A percentile compares a stretch with the other conserved stretches of the same genome.
phyloP scores from a whole-genome alignment of 352 stramenopile genomes.

The Pythium phragmitis region DNA sequence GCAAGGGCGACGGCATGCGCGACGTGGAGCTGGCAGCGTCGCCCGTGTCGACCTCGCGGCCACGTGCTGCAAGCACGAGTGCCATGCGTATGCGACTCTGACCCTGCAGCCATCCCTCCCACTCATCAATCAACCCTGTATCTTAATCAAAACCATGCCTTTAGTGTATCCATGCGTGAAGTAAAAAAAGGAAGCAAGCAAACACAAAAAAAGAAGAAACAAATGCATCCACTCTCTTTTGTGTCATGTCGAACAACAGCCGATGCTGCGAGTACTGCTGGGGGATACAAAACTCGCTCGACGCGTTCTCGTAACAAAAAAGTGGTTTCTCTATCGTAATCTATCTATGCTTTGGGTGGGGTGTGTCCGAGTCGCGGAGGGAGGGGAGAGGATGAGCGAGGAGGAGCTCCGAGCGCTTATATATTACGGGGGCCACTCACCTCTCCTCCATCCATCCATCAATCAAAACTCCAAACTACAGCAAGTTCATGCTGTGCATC shows the following conservation, averaged over 20 bases:
- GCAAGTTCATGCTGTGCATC: constrained; percentile 82
- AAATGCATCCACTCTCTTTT: background rate
- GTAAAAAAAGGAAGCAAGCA: background rate
- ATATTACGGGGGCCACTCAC: constrained; percentile 20
- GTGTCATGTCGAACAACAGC: background rate
- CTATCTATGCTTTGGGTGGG: constrained; percentile 20
- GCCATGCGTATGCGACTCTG: constrained; percentile 15
- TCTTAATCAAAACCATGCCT: background rate
- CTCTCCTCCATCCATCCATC: background rate
- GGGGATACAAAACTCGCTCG: background rate
- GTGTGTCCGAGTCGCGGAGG: background rate
- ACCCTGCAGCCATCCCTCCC: background rate
- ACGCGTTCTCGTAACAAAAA: constrained; percentile 1
- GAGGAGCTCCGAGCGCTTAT: constrained; percentile 21
- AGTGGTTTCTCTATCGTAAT: constrained; percentile 22
- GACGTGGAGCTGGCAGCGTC: constrained; percentile 29
- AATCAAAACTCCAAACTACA: constrained; percentile 25
- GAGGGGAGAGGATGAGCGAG: background rate
- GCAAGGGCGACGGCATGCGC: constrained; percentile 55
- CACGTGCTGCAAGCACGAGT: constrained; percentile 22
- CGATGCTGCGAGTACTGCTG: background rate
- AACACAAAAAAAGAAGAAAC: background rate
- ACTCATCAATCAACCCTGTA: background rate
- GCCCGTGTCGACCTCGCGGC: constrained; percentile 15
- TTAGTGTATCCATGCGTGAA: background rate